phyloP scores from a whole-genome alignment of 441 rosid genomes.

The Sinapis alba region DNA sequence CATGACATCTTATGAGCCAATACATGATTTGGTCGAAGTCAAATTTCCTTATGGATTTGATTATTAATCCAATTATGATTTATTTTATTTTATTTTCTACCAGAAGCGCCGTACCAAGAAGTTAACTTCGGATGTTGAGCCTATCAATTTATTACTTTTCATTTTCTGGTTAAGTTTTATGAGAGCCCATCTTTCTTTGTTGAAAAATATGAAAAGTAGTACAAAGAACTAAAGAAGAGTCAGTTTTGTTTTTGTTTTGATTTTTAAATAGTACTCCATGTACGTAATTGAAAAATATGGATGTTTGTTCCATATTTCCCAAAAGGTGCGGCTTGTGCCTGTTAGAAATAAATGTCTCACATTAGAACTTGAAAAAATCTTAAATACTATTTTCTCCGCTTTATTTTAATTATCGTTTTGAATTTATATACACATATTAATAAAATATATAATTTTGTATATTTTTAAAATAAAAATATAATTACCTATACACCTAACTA shows the following conservation, averaged over 20 bases:
- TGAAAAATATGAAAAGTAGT: constrained; percentile 25
- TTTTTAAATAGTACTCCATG: not conserved
- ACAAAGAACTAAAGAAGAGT: constrained; percentile 38
- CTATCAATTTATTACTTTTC: constrained; percentile 28
- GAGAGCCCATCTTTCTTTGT: constrained; percentile 34
- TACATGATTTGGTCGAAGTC: constrained; percentile 38
- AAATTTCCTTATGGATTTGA: constrained; percentile 13
- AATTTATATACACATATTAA: too few relatives aligned
- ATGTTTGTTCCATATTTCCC: constrained; percentile 18
- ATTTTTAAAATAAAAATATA: too few relatives aligned
- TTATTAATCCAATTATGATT: constrained; percentile 13
- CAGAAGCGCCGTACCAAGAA: constrained; percentile 19
- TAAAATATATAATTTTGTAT: too few relatives aligned
- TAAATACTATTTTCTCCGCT: too few relatives aligned
- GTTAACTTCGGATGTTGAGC: constrained; percentile 29
- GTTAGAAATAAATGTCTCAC: too few relatives aligned
- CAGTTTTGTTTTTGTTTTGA: constrained; percentile 4
- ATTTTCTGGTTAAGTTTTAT: constrained; percentile 19
- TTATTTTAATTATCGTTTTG: too few relatives aligned
- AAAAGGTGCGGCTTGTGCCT: constrained; percentile 33
- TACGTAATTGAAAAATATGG: not conserved
- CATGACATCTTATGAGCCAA: constrained; percentile 34
- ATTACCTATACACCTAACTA: too few relatives aligned
- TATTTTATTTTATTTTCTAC: not conserved
- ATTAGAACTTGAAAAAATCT: too few relatives aligned